These are phyloP conservation scores for Boletus semigastroideus DNA, from an alignment of 1,284 basidiomycete species.

Conservation along the genomic window DNA sequence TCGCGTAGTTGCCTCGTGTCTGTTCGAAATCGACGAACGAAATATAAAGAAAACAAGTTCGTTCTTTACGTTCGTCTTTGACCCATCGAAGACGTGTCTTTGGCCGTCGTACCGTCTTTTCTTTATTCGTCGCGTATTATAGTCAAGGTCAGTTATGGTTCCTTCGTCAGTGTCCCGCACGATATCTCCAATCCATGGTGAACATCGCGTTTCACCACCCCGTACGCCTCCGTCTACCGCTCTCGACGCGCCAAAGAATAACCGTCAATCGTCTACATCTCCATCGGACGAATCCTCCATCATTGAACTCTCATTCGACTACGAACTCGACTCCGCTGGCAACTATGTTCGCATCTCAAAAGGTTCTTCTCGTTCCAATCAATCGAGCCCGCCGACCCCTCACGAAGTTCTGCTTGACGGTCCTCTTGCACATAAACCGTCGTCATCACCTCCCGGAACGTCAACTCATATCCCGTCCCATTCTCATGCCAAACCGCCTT, in stretches of 20 bases:
- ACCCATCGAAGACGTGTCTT: constrained; percentile 21
- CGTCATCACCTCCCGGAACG: constrained; percentile 25
- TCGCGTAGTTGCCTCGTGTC: constrained; percentile 36
- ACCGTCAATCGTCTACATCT: constrained; percentile 39
- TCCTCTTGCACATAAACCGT: constrained; percentile 20
- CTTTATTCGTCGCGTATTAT: constrained; percentile 8
- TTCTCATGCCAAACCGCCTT: constrained; percentile 30
- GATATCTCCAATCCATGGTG: constrained; percentile 33
- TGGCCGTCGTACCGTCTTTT: constrained; percentile 5
- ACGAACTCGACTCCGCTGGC: constrained; percentile 58
- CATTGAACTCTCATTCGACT: constrained; percentile 71
- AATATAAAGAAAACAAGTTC: constrained; percentile 31
- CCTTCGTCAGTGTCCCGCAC: constrained; percentile 24
- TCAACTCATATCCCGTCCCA: constrained; percentile 24
- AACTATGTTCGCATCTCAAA: constrained; percentile 57
- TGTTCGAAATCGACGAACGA: constrained; percentile 26
- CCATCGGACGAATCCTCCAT: constrained; percentile 60
- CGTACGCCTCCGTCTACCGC: constrained; percentile 28
- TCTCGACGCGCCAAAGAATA: constrained; percentile 32
- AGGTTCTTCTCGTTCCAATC: constrained; percentile 34
- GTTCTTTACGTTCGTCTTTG: constrained; percentile 11
- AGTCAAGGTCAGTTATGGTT: constrained; percentile 23
- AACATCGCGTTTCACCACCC: constrained; percentile 33
- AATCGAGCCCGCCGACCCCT: constrained; percentile 42
- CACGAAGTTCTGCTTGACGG: constrained; percentile 28